Conservation (phyloP, 352 stramenopile species). For the Phytopythium aichiense region DNA sequence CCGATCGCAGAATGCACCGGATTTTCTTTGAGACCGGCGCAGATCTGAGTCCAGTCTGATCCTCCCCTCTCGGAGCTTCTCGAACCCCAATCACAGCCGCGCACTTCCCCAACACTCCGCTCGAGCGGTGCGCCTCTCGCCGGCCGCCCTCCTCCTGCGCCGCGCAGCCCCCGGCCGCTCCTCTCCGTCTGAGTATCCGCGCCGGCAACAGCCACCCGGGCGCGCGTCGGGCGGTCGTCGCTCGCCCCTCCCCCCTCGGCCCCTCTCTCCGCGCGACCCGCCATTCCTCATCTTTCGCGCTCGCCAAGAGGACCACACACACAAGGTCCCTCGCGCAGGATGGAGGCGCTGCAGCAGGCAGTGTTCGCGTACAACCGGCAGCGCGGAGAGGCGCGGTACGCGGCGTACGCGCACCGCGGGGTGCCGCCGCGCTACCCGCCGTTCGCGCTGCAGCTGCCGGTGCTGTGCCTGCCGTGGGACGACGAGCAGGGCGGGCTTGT, state of each 20-base stretch:
- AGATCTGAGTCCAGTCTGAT: neutral
- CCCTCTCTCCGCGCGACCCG: neutral
- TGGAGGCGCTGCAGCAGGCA: constrained; percentile 52
- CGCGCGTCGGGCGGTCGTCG: neutral
- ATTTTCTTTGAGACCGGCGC: neutral
- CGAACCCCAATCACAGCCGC: neutral
- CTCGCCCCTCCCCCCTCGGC: neutral
- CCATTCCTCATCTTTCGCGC: constrained; percentile 2
- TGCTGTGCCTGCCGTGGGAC: constrained; percentile 68
- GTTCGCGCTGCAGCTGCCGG: constrained; percentile 61
- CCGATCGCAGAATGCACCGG: neutral
- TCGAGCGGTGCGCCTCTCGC: neutral
- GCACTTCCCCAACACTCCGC: neutral
- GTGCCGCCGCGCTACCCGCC: constrained; percentile 69
- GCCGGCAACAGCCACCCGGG: neutral
- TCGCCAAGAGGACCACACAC: neutral
- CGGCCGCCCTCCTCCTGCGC: neutral
- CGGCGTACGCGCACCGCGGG: constrained; percentile 48
- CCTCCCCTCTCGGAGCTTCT: neutral
- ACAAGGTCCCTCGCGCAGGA: constrained; percentile 4
- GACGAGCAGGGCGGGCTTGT: constrained; percentile 57
- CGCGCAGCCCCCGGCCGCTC: neutral
- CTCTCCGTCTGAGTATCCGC: constrained; percentile 1
- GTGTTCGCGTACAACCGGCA: constrained; percentile 75
- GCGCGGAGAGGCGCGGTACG: constrained; percentile 52